Conservation (phyloP, 2,329 filamentous ascomycete species). For the Arthrinium phaeospermum region DNA sequence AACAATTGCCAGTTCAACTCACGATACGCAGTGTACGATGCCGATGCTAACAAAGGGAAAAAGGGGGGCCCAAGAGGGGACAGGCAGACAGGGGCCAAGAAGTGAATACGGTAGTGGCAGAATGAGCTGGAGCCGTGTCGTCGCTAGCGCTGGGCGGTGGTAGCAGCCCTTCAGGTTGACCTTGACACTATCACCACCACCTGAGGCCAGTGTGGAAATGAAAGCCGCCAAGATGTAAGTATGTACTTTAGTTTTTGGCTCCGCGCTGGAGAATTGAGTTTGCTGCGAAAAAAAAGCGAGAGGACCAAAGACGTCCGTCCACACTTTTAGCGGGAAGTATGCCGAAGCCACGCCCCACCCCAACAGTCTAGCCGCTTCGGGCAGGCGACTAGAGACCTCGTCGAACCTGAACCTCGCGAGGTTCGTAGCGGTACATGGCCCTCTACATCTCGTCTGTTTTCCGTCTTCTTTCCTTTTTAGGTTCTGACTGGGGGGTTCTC, state of each 20-base stretch:
- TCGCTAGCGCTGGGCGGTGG: not conserved
- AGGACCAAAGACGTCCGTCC: not conserved
- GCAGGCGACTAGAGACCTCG: not conserved
- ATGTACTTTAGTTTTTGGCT: not conserved
- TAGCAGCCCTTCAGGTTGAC: not conserved
- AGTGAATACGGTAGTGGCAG: not conserved
- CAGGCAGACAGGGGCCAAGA: too few species aligned
- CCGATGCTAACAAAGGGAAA: not conserved
- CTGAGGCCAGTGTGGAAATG: conserved; percentile 19
- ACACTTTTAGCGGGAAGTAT: not conserved
- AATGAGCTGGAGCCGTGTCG: not conserved
- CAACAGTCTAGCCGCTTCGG: not conserved
- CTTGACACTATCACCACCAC: conserved; percentile 12
- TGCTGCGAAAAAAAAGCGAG: not conserved
- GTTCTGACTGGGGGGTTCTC: not conserved
- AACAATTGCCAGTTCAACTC: not conserved
- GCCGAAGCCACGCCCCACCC: not conserved
- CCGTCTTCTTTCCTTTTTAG: conserved; percentile 8
- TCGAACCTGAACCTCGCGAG: not conserved
- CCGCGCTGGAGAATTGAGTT: conserved; percentile 4
- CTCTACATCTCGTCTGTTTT: not conserved
- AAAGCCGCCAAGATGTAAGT: not conserved
- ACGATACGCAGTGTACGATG: not conserved
- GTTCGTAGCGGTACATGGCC: not conserved
- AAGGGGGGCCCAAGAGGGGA: not conserved